Evolutionary conservation across 306 rosid species (phyloP).

Genomic region (Dalbergia cochinchinensis): DNA sequence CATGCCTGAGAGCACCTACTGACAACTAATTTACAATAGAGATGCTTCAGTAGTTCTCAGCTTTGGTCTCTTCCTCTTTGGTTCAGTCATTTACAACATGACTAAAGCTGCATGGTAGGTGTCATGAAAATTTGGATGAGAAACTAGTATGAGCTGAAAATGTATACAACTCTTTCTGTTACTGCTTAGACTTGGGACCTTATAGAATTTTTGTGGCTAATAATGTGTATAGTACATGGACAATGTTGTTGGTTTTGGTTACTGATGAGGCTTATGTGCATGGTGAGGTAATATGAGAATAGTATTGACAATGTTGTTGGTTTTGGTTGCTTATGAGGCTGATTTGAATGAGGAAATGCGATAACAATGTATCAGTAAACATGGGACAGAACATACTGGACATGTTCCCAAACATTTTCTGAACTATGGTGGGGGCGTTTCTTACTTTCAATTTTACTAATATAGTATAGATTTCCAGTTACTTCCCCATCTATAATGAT

Average conservation of each 20-base stretch:
- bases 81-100: slow-evolving; percentile 31
- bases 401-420: slow-evolving; percentile 15
- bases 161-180: not conserved
- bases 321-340: slow-evolving; percentile 21
- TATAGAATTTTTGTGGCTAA: slow-evolving; percentile 42
- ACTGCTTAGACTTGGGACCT: slow-evolving; percentile 36
- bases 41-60: slow-evolving; percentile 39
- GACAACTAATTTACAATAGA: slow-evolving; percentile 22
- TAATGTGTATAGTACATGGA: slow-evolving; percentile 37
- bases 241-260: slow-evolving; percentile 47
- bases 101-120: slow-evolving; percentile 29
- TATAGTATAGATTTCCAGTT: no score
- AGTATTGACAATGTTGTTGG: slow-evolving; percentile 15
- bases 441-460: slow-evolving; percentile 18
- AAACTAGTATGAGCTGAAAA: slow-evolving; percentile 40
- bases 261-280: slow-evolving; percentile 23
- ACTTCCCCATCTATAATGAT: no score
- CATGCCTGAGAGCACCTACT: slow-evolving; percentile 23
- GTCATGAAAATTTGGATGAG: slow-evolving; percentile 42
- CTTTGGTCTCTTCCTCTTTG: slow-evolving; percentile 37
- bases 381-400: slow-evolving; percentile 16
- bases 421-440: not conserved
- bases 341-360: not conserved
- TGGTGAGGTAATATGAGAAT: slow-evolving; percentile 23
- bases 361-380: slow-evolving; percentile 38